Evolutionary conservation across 371 early-diverging fungal species (phyloP), one percentile per base, ranked within the genome.

Genomic region (Mucor racemosus): DNA sequence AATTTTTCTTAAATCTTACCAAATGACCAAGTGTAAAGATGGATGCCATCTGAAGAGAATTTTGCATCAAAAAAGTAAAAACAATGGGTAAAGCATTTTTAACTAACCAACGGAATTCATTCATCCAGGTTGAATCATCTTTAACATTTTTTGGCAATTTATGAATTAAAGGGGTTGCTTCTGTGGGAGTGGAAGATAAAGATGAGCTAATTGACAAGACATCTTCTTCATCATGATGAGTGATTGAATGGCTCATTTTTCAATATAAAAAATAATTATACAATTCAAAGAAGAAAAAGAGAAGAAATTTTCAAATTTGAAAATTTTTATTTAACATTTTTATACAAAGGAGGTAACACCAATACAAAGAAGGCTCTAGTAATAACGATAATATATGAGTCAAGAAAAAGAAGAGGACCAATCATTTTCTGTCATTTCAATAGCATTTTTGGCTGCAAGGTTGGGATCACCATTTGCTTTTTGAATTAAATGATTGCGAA

Each of bases 11-110:
- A 3, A 26, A 26, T 26, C 74, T 75, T 77, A 82, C 84, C 68
- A 86, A 70, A 56, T 86, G 90, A 7, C 89, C 88, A 8, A 87
- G 57, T 0, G 84, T 82, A 42, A 89, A 72, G 46, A 88, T 69
- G 58, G 82, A 88, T 19, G 86, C 82, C 56, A 87, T 74, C 64
- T 82, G 84, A 31, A 89, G 72, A 44, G 86, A 84, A 70, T 85
- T 86, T 59, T 87, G 88, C 44, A 89, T 75, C 50, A 86, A 60
- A 66, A 85, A 89, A 2, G 88, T 84, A 64, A 82, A 56, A 2
- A 84, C 72, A 35, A 87, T 77, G 0, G 89, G 89, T 2, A 79
- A 54, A 26, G 84, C 79, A 59, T 86, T 76, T 54, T 64, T 62
- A 31, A 81, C 44, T 44, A 89, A 61, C 78, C 78, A 78, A 19